These are phyloP conservation scores for Hemisphaericaspora xylofermentans DNA, from an alignment of 1,139 yeast species.

Conservation along the genomic window DNA sequence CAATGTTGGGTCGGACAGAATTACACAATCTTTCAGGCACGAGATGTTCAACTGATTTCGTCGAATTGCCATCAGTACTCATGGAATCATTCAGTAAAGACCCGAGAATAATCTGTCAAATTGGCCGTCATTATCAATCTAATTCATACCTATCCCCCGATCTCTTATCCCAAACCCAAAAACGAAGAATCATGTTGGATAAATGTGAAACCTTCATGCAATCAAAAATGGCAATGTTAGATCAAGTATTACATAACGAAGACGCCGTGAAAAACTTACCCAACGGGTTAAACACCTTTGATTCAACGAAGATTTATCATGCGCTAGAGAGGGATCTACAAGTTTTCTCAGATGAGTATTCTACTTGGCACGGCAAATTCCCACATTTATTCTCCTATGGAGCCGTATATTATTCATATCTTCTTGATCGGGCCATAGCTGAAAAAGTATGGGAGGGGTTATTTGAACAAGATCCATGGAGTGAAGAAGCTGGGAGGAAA, in stretches of 20 bases:
- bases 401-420: slow-evolving; percentile 87
- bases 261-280: slow-evolving; percentile 36
- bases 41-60: slow-evolving; percentile 93
- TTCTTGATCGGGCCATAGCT: slow-evolving; percentile 91
- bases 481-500: slow-evolving; percentile 69
- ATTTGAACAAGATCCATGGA: slow-evolving; percentile 69
- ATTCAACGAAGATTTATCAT: slow-evolving; percentile 64
- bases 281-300: slow-evolving; percentile 29
- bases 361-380: slow-evolving; percentile 92
- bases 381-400: slow-evolving; percentile 95
- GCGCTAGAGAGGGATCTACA: slow-evolving; percentile 54
- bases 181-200: slow-evolving; percentile 54
- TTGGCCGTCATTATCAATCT: slow-evolving; percentile 74
- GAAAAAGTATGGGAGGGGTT: slow-evolving; percentile 77
- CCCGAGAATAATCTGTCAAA: slow-evolving; percentile 66
- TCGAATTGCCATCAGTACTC: slow-evolving; percentile 89
- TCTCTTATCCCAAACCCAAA: slow-evolving; percentile 50
- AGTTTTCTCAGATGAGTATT: slow-evolving; percentile 60
- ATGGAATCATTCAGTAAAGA: slow-evolving; percentile 93
- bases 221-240: slow-evolving; percentile 85
- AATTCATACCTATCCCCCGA: slow-evolving; percentile 58
- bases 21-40: slow-evolving; percentile 94
- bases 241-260: slow-evolving; percentile 67
- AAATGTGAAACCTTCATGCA: slow-evolving; percentile 83
- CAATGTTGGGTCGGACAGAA: slow-evolving; percentile 90